Base-by-base conservation (phyloP, 1,284 basidiomycete genomes). In the Microbotryum silenes-acaulis region DNA sequence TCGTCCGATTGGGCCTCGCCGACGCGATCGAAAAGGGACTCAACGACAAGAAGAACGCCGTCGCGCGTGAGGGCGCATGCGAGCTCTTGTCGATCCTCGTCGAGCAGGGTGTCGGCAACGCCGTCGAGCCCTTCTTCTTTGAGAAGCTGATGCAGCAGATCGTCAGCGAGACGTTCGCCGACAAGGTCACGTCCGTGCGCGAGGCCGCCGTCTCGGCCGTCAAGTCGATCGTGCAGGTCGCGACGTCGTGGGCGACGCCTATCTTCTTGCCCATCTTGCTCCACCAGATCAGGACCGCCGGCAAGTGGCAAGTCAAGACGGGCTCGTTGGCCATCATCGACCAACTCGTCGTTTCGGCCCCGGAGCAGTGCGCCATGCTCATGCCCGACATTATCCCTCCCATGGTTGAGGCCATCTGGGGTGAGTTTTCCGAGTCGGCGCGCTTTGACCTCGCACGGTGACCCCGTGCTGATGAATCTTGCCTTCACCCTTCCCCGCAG, bases 251-350 rank as follows among this genome's bases (percentile, higher is more conserved):
- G 92, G 89, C 86, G 56, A 80, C 88, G 45, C 82, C 84, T 64
- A 83, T 91, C 74, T 78, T 97, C 74, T 86, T 98, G 74, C 91
- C 92, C 64, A 81, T 87, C 69, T 81, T 98, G 76, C 89, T 98
- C 77, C 83, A 90, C 77, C 87, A 97, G 81, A 89, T 96, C 81
- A 88, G 88, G 80, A 89, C 88, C 72, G 89, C 91, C 74, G 93
- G 94, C 75, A 99, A 99, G 81, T 98, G 94, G 96, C 96, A 98
- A 79, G 78, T 97, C 81, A 99, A 99, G 86, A 89, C 85, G 44
- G 94, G 94, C 62, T 83, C 86, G 47, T 81, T 98, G 67, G 78
- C 82, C 72, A 78, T 90, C 72, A 83, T 99, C 76, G 86, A 97
- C 80, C 88, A 92, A 81, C 85, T 99, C 77, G 87, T 97, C 75